Evolutionary conservation across 2,329 filamentous ascomycete species (phyloP).

Genomic region (Paraphoma sp.): DNA sequence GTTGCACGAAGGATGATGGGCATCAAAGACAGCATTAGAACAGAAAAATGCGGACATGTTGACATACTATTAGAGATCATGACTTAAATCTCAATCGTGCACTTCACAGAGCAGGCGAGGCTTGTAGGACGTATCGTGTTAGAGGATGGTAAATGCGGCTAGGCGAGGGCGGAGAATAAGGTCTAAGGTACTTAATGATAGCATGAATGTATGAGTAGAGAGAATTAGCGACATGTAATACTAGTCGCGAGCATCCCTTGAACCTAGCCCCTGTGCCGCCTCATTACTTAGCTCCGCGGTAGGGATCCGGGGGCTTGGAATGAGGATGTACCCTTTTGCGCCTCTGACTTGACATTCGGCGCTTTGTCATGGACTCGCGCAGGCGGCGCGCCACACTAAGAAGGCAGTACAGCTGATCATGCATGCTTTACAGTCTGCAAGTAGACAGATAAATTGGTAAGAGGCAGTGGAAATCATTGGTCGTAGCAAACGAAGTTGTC

Average conservation of each 20-base stretch:
- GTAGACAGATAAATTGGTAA: no score
- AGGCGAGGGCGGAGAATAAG: constrained; percentile 43
- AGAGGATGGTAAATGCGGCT: constrained; percentile 35
- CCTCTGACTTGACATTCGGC: constrained; percentile 39
- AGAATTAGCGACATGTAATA: constrained; percentile 39
- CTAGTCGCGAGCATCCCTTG: constrained; percentile 42
- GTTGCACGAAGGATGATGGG: not conserved
- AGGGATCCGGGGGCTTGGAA: constrained; percentile 45
- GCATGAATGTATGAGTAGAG: constrained; percentile 42
- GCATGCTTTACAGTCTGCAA: no score
- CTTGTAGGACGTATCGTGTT: constrained; percentile 35
- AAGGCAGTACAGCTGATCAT: constrained; percentile 37
- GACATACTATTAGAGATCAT: no score
- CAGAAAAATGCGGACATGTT: no score
- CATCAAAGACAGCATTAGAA: no score
- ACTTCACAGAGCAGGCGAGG: constrained; percentile 29
- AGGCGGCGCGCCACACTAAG: constrained; percentile 46
- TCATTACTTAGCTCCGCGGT: constrained; percentile 34
- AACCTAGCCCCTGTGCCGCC: constrained; percentile 29
- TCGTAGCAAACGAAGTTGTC: no score
- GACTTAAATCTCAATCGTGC: constrained; percentile 39
- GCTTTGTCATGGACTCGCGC: constrained; percentile 41
- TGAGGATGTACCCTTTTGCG: constrained; percentile 36
- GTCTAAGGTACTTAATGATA: constrained; percentile 35
- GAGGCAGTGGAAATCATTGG: no score